phyloP scores from a whole-genome alignment of 2,329 filamentous ascomycete genomes.

The Fusarium euwallaceae region DNA sequence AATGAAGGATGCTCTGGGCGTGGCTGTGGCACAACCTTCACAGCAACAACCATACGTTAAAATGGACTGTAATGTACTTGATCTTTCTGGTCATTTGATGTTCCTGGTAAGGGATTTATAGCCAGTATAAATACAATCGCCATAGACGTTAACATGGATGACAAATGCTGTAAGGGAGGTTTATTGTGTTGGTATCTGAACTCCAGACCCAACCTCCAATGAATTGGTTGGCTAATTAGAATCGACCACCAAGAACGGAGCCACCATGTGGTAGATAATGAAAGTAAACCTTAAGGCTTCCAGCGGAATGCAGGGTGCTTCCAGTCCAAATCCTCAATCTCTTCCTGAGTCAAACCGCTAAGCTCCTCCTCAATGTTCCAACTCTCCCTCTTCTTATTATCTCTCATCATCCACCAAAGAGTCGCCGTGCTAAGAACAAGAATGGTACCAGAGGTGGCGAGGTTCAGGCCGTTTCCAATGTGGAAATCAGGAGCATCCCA shows the following conservation, averaged over 20 bases:
- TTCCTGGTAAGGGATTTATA: neutral
- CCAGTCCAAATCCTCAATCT: conserved; percentile 75
- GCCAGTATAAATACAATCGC: neutral
- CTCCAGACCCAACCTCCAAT: neutral
- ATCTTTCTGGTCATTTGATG: no score
- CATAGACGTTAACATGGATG: neutral
- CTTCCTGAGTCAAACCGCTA: conserved; percentile 62
- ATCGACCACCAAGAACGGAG: neutral
- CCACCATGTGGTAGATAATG: neutral
- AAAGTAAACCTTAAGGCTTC: conserved; percentile 44
- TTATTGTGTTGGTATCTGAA: neutral
- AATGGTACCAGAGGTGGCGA: conserved; percentile 67
- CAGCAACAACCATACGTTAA: no score
- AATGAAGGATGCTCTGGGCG: no score
- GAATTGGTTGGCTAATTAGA: neutral
- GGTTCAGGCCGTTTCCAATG: conserved; percentile 78
- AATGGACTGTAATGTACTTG: no score
- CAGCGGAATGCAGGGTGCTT: conserved; percentile 75
- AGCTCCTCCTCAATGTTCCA: conserved; percentile 59
- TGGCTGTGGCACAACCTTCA: no score
- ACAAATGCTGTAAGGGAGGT: neutral
- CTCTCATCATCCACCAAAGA: conserved; percentile 71
- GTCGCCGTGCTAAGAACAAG: conserved; percentile 63
- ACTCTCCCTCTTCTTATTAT: conserved; percentile 63
- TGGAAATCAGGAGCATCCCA: conserved; percentile 74